phyloP scores from a whole-genome alignment of 108 stramenopile species.

The Seminavis robusta region DNA sequence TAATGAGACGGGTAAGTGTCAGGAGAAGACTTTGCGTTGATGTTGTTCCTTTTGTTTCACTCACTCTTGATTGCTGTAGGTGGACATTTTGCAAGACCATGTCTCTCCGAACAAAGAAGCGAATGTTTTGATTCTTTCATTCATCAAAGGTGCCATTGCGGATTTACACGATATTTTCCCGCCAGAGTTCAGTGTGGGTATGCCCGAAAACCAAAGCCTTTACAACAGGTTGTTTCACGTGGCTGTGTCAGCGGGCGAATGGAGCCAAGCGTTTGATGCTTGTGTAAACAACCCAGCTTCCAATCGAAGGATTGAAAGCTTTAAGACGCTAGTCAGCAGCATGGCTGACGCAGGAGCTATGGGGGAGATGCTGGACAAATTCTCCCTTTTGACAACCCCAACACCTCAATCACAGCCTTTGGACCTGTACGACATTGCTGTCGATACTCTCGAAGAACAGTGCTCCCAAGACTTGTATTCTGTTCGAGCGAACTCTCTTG shows the following conservation, averaged over 20 bases:
- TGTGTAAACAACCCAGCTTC: constrained; percentile 50
- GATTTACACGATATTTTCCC: constrained; percentile 25
- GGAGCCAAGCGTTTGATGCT: constrained; percentile 60
- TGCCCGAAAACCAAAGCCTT: constrained; percentile 43
- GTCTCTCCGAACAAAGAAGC: no score
- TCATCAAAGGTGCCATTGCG: constrained; percentile 23
- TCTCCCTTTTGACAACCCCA: constrained; percentile 29
- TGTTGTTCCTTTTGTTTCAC: no score
- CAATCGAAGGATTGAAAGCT: constrained; percentile 26
- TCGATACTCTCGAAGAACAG: constrained; percentile 42
- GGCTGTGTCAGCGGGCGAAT: constrained; percentile 47
- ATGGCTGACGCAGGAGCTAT: constrained; percentile 78
- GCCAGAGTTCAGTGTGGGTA: constrained; percentile 12
- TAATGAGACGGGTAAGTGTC: no score
- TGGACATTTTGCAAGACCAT: constrained; percentile 17
- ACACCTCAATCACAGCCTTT: constrained; percentile 9
- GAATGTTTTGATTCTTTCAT: no score
- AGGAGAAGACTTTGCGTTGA: no score
- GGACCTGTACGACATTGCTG: constrained; percentile 67
- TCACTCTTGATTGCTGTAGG: no score
- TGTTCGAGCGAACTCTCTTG: constrained; percentile 22
- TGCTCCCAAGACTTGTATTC: constrained; percentile 23
- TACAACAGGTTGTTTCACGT: constrained; percentile 44
- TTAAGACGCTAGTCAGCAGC: constrained; percentile 57
- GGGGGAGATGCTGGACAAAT: constrained; percentile 50